These are phyloP conservation scores for Pythium vanterpoolii DNA, from an alignment of 352 stramenopile genomes.

Conservation along the genomic window DNA sequence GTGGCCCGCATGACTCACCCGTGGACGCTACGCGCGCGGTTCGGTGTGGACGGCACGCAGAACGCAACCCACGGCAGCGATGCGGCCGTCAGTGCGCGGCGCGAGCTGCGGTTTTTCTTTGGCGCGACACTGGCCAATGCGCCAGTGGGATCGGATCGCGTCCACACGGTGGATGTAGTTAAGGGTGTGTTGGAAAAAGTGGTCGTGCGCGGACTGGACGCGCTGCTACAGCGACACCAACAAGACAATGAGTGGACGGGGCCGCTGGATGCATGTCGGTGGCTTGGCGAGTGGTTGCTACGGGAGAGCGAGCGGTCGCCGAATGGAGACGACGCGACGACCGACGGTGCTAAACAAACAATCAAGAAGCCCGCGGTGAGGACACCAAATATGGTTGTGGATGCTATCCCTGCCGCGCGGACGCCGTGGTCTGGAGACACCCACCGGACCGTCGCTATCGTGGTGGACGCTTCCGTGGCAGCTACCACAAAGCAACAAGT, in stretches of 20 bases:
- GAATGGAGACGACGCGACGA: not conserved
- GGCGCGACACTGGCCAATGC: conserved; percentile 16
- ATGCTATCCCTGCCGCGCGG: not conserved
- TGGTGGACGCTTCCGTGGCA: conserved; percentile 10
- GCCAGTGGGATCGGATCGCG: not conserved
- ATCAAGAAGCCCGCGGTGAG: not conserved
- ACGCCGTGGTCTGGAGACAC: not conserved
- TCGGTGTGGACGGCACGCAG: conserved; percentile 67
- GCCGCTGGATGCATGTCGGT: conserved; percentile 42
- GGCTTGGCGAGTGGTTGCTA: conserved; percentile 53
- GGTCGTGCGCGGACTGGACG: conserved; percentile 36
- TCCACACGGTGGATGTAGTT: conserved; percentile 5
- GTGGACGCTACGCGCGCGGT: conserved; percentile 65
- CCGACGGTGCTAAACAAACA: not conserved
- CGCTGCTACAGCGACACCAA: conserved; percentile 24
- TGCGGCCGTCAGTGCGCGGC: conserved; percentile 39
- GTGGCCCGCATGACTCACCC: conserved; percentile 42
- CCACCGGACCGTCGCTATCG: conserved; percentile 3
- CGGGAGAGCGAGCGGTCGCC: conserved; percentile 12
- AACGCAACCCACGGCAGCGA: conserved; percentile 87
- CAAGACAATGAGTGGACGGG: conserved; percentile 11
- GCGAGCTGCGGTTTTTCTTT: conserved; percentile 84
- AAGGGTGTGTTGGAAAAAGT: conserved; percentile 30
- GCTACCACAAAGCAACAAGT: not conserved
- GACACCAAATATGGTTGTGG: not conserved